Base-by-base conservation (phyloP, 2,329 filamentous ascomycete species). In the Penicillium verrucosum region DNA sequence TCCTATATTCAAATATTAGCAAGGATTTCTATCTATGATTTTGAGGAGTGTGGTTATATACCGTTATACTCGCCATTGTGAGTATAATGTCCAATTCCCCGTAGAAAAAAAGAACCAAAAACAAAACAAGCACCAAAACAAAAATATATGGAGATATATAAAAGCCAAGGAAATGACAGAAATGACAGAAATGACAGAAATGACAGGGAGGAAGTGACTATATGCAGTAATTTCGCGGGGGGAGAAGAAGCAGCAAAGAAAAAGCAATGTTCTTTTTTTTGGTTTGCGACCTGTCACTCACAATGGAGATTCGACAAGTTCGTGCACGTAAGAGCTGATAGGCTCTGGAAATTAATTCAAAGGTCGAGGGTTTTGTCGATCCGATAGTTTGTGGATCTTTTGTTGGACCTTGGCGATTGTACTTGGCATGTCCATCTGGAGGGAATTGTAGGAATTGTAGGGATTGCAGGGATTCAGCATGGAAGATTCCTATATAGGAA, bases 271-370 rank as follows among this genome's bases (percentile, higher is more conserved):
- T 54, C 16, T n/a, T 11, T 18, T 18, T 18, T 38, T 64, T 21
- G 21, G 21, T 21, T 21, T 21, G 58, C 18, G 68, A 72, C 65
- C 62, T 70, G 67, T 72, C 69, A 70, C 30, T 54, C 49, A 30
- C 46, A 55, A 51, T 44, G 36, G 14, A 52, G 46, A 56, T 53
- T 14, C 25, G 52, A 27, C 34, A 27, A 32, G 11, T 41, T 44
- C 23, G 25, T 47, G 29, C 27, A 21, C 37, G 41, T 21, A 48
- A 25, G 23, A 38, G 54, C 56, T 64, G 56, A 64, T 65, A 58
- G 63, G 63, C 54, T 56, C 23, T 42, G 9, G 34, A 48, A 60
- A 58, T 52, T 46, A 23, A 48, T 52, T 14, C 54, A 54, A 58
- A 58, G 11, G 38, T 48, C 10, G 46, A 60, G 61, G 58, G 23